Evolutionary conservation across 2,329 filamentous ascomycete genomes (phyloP).

Genomic region (Colletotrichum sp.): DNA sequence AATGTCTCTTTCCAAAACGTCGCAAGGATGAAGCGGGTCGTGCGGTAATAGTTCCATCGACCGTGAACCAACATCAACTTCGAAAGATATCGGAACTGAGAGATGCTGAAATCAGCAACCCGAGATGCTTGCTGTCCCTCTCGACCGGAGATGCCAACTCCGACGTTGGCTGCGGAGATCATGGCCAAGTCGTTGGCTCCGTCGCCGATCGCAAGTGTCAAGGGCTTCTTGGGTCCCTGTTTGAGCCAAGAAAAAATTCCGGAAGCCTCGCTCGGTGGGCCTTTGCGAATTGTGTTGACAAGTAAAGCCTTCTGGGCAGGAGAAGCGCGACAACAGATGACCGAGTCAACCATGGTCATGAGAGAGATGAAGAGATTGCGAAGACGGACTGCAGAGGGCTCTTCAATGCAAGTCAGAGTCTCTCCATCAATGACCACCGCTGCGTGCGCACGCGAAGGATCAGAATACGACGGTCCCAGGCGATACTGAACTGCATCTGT

Average conservation of each 20-base stretch:
- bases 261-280: constrained; percentile 61
- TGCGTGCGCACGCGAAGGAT: constrained; percentile 55
- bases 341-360: constrained; percentile 80
- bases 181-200: constrained; percentile 95
- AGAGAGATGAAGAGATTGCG: constrained; percentile 75
- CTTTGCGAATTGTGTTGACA: constrained; percentile 78
- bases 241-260: constrained; percentile 40
- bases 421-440: constrained; percentile 87
- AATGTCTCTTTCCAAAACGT: constrained; percentile 91
- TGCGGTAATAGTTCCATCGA: constrained; percentile 90
- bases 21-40: constrained; percentile 84
- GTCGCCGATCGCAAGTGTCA: constrained; percentile 91
- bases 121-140: constrained; percentile 90
- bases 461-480: constrained; percentile 36
- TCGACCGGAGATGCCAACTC: constrained; percentile 89
- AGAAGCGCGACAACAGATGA: constrained; percentile 91
- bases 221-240: constrained; percentile 43
- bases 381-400: constrained; percentile 44
- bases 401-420: constrained; percentile 75
- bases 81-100: constrained; percentile 86
- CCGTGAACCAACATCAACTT: constrained; percentile 85
- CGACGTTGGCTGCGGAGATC: constrained; percentile 87
- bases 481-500: constrained; percentile 67
- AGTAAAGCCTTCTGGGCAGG: constrained; percentile 88
- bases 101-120: constrained; percentile 89